Evolutionary conservation across 2,329 filamentous ascomycete genomes (phyloP).

Genomic region (Pseudocercospora fuligena): DNA sequence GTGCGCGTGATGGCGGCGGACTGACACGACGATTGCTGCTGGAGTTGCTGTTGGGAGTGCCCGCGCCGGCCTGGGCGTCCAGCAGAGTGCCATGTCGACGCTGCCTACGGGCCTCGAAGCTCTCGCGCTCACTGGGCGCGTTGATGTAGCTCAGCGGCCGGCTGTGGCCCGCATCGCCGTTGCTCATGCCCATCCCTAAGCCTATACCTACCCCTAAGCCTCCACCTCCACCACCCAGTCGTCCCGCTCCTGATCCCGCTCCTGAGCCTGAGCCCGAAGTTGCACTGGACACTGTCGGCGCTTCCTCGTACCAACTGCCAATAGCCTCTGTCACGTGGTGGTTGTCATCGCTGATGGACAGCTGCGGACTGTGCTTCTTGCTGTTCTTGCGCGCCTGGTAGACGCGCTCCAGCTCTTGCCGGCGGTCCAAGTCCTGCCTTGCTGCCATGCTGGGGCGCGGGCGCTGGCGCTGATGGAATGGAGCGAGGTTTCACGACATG

Average conservation of each 20-base stretch:
- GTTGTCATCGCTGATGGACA: slow-evolving; percentile 82
- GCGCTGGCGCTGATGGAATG: slow-evolving; percentile 3
- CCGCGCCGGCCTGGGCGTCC: slow-evolving; percentile 12
- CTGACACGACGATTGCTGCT: neutral
- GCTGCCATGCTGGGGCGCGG: slow-evolving; percentile 7
- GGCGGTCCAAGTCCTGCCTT: slow-evolving; percentile 19
- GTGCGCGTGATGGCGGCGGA: slow-evolving; percentile 16
- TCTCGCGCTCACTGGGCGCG: slow-evolving; percentile 59
- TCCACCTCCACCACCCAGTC: slow-evolving; percentile 5
- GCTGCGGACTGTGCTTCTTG: slow-evolving; percentile 58
- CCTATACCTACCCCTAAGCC: neutral
- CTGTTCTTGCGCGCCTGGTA: slow-evolving; percentile 33
- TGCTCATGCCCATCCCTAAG: slow-evolving; percentile 36
- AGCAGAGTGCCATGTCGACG: slow-evolving; percentile 35
- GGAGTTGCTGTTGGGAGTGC: neutral
- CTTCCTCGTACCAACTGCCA: slow-evolving; percentile 78
- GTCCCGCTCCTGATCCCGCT: neutral
- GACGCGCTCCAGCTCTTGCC: slow-evolving; percentile 52
- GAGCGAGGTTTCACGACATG: slow-evolving; percentile 5
- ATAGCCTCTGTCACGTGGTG: slow-evolving; percentile 96
- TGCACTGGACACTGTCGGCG: slow-evolving; percentile 21
- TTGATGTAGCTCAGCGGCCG: slow-evolving; percentile 78
- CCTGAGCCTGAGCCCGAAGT: neutral
- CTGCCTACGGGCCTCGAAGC: slow-evolving; percentile 42
- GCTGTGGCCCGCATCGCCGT: slow-evolving; percentile 65